Conservation (phyloP, 768 basidiomycete species). For the Boletus rubroflammeus region DNA sequence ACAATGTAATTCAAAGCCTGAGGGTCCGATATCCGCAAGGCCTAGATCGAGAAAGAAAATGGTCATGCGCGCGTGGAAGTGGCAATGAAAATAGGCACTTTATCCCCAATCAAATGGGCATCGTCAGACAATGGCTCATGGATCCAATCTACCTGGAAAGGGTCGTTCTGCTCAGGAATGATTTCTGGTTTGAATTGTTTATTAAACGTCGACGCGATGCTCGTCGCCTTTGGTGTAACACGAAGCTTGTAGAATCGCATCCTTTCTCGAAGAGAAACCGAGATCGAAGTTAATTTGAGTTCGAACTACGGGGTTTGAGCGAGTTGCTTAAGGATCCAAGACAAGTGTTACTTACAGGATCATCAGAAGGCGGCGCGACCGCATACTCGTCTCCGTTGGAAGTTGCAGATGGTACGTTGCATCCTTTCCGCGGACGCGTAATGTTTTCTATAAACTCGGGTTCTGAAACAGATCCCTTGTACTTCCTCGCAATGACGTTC, state of each 20-base stretch:
- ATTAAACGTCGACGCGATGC: conserved; percentile 75
- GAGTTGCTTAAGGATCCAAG: background rate
- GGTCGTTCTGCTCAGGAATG: conserved; percentile 84
- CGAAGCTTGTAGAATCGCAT: conserved; percentile 85
- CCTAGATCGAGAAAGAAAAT: conserved; percentile 41
- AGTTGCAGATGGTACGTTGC: conserved; percentile 19
- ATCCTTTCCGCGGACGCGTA: conserved; percentile 48
- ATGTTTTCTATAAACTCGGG: conserved; percentile 49
- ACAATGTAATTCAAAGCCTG: conserved; percentile 64
- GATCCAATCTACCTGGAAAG: conserved; percentile 83
- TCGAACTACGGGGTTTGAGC: conserved; percentile 52
- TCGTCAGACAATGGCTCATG: conserved; percentile 46
- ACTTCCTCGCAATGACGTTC: conserved; percentile 70
- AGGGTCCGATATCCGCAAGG: conserved; percentile 67
- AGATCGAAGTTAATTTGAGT: conserved; percentile 68
- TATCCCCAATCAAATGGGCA: conserved; percentile 60
- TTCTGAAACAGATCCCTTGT: conserved; percentile 41
- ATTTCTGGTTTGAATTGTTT: conserved; percentile 79
- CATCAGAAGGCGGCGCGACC: conserved; percentile 46
- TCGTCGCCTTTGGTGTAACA: conserved; percentile 66
- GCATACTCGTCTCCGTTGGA: conserved; percentile 50
- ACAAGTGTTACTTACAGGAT: conserved; percentile 47
- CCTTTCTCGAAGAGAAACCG: conserved; percentile 69
- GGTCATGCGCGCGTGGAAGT: conserved; percentile 1
- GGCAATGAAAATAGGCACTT: conserved; percentile 38